These are phyloP conservation scores for Metarhizium sp. DNA, from an alignment of 2,329 filamentous ascomycete genomes.

Conservation along the genomic window DNA sequence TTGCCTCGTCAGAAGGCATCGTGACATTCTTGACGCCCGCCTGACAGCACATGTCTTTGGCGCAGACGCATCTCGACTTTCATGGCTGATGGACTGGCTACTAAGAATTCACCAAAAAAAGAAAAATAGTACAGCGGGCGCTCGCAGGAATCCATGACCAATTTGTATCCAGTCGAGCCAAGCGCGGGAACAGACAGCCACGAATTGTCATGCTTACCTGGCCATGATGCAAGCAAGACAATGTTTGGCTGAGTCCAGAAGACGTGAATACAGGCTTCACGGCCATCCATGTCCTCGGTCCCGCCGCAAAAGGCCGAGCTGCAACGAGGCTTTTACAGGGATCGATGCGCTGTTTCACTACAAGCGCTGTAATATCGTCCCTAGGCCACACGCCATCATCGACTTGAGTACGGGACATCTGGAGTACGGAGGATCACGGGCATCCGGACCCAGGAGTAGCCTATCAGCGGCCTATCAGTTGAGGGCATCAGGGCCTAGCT, in stretches of 20 bases:
- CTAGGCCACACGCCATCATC: not conserved
- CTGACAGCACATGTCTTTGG: slow-evolving; percentile 1
- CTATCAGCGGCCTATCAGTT: too few relatives aligned
- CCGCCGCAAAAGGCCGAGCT: not conserved
- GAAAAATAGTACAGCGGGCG: not conserved
- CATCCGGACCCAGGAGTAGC: too few relatives aligned
- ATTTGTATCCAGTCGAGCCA: not conserved
- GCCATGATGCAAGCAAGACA: not conserved
- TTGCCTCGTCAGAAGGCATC: not conserved
- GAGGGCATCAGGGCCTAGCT: too few relatives aligned
- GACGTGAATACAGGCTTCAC: not conserved
- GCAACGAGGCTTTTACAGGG: not conserved
- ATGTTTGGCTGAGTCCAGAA: not conserved
- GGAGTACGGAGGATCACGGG: too few relatives aligned
- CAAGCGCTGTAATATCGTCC: not conserved
- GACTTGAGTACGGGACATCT: too few relatives aligned
- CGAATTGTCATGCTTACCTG: slow-evolving; percentile 1
- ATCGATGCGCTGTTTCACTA: too few relatives aligned
- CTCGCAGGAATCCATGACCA: not conserved
- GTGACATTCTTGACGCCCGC: slow-evolving; percentile 5
- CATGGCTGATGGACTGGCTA: not conserved
- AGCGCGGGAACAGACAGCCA: not conserved
- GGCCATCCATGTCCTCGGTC: not conserved
- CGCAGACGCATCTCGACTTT: not conserved
- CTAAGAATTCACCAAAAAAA: too few relatives aligned